These are phyloP conservation scores for Candida jianshihensis DNA, from an alignment of 805 yeast genomes.

Conservation along the genomic window DNA sequence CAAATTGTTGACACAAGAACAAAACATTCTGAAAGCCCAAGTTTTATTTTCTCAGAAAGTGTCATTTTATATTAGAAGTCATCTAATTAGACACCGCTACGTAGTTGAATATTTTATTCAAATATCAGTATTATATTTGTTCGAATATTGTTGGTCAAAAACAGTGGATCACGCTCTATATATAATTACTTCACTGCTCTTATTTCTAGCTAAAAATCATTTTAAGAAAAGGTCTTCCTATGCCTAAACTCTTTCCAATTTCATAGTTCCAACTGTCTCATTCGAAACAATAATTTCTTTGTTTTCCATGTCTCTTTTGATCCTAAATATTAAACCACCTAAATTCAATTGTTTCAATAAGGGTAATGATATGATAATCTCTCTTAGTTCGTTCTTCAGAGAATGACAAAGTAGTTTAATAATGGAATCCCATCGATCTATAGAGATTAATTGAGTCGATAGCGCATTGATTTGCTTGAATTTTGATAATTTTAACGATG, in stretches of 20 bases:
- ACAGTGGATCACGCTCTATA: no score
- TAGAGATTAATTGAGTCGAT: slow-evolving; percentile 9
- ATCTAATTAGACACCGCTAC: no score
- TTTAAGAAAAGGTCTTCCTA: no score
- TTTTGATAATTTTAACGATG: slow-evolving; percentile 15
- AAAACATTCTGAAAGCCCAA: no score
- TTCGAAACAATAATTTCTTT: not conserved
- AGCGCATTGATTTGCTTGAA: slow-evolving; percentile 15
- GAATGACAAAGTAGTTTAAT: slow-evolving; percentile 19
- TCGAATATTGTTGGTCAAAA: no score
- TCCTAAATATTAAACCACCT: slow-evolving; percentile 22
- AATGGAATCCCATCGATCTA: slow-evolving; percentile 12
- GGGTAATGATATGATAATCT: slow-evolving; percentile 9
- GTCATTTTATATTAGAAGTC: no score
- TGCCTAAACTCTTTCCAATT: not conserved
- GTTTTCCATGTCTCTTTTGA: not conserved
- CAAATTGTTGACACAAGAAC: no score
- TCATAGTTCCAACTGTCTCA: not conserved
- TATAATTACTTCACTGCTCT: no score
- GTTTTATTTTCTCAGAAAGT: no score
- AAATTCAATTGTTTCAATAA: slow-evolving; percentile 17
- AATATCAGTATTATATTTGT: no score
- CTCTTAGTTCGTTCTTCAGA: slow-evolving; percentile 13
- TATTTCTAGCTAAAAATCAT: no score
- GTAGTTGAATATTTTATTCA: no score